phyloP scores from a whole-genome alignment of 495 filamentous ascomycete species.

The Pseudomonodictys pantanalensis region DNA sequence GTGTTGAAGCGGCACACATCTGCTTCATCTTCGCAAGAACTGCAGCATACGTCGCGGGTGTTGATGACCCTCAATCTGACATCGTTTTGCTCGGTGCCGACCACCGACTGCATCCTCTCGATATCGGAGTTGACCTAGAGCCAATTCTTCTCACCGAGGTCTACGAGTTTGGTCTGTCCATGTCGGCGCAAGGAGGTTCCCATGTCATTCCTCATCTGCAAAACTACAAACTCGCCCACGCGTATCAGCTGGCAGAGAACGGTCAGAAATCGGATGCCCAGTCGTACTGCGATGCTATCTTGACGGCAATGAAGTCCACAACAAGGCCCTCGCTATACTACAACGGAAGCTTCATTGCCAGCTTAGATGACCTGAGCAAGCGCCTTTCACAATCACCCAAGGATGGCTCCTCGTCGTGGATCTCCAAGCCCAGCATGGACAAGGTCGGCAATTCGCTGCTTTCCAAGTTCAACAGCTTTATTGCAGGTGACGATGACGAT shows the following conservation, averaged over 20 bases:
- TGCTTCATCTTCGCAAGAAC: conserved; percentile 65
- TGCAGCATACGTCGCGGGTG: conserved; percentile 67
- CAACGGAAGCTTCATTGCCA: conserved; percentile 65
- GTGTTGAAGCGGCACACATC: conserved; percentile 85
- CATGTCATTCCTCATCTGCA: conserved; percentile 71
- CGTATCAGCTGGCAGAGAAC: conserved; percentile 75
- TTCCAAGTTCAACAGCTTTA: conserved; percentile 90
- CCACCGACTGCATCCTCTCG: conserved; percentile 61
- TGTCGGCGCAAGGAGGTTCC: conserved; percentile 56
- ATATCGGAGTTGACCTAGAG: conserved; percentile 74
- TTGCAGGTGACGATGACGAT: conserved; percentile 83
- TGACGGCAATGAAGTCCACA: conserved; percentile 71
- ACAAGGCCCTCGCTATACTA: conserved; percentile 83
- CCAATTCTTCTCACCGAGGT: conserved; percentile 84
- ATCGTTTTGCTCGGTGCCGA: conserved; percentile 84
- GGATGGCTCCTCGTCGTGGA: conserved; percentile 70
- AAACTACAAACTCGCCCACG: conserved; percentile 85
- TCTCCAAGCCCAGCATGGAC: conserved; percentile 90
- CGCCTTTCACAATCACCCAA: conserved; percentile 80
- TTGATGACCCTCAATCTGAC: conserved; percentile 75
- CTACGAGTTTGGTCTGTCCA: conserved; percentile 78
- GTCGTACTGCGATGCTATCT: conserved; percentile 86
- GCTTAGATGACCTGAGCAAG: conserved; percentile 78
- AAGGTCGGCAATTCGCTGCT: conserved; percentile 85
- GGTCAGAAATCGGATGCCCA: conserved; percentile 80